Evolutionary conservation across 1,284 basidiomycete species (phyloP), one percentile per base, ranked within the genome.

Genomic region (Boletellus sp.): DNA sequence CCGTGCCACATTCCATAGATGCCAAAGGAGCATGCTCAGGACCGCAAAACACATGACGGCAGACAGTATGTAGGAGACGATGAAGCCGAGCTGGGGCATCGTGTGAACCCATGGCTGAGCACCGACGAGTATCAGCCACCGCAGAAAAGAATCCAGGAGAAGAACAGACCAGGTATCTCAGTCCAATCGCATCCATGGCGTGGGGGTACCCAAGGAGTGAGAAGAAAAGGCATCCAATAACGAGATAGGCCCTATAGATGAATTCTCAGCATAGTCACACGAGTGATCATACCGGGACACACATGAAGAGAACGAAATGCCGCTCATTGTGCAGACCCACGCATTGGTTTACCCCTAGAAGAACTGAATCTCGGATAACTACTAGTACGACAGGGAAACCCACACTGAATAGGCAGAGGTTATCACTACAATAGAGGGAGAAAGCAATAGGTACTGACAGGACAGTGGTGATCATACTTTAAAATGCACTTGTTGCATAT

Each of bases 261-360:
- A 0, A 26, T 35, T 45, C 36, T 26, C 11, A 13, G 9, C 43
- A 41, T 4, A 34, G 9, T 14, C 8, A 19, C 17, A 27, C 25
- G 16, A 17, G 14, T 9, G 30, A 8, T 34, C 11, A 5, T 33
- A 23, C 34, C 16, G 27, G 5, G 22, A 44, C 30, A 43, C 49
- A 89, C 91, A 98, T 87, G 77, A 98, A 99, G 27, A 98, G 73
- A 26, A 96, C 78, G 59, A 99, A 99, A 69, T 98, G 92, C 0
- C 95, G 81, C 66, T 98, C 94, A 62, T 99, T 99, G 63, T 95
- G 77, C 7, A 98, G 66, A 2, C 96, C 95, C 20, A 99, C 91
- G 59, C 94, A 98, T 77, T 92, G 90, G 64, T 98, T 98, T 55
- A 99, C 85, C 95, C 95, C 94, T 87, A 22, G 17, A 20, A n/a